Conservation (phyloP, 768 basidiomycete species). For the Fomitopsis serialis region DNA sequence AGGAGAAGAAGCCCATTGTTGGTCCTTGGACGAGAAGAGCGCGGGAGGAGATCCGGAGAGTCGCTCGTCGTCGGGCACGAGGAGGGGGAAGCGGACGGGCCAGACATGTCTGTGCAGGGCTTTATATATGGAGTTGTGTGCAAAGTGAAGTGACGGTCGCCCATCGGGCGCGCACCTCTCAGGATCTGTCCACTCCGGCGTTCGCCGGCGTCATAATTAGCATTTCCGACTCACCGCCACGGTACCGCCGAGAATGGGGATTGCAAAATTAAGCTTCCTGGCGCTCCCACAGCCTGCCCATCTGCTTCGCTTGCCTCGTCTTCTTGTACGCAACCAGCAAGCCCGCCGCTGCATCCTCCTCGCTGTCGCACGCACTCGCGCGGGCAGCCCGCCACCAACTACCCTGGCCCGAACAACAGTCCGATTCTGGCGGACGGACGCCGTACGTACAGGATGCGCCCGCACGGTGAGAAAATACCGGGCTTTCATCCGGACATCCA, state of each 20-base stretch:
- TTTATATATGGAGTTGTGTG: background rate
- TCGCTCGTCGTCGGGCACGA: background rate
- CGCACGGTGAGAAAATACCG: background rate
- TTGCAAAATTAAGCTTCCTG: background rate
- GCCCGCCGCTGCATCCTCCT: background rate
- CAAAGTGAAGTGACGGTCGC: background rate
- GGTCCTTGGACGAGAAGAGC: background rate
- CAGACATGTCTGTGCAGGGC: background rate
- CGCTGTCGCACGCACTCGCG: background rate
- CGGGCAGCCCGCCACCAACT: background rate
- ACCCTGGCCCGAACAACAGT: background rate
- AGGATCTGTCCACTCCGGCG: too few relatives aligned
- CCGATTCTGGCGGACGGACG: background rate
- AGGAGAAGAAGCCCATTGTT: constrained; percentile 11
- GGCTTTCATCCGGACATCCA: background rate
- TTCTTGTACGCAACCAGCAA: background rate
- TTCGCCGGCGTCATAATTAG: too few relatives aligned
- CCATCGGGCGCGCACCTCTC: background rate
- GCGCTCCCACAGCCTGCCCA: background rate
- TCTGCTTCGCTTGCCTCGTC: background rate
- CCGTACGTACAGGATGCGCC: background rate
- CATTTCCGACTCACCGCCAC: background rate
- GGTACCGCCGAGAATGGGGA: background rate
- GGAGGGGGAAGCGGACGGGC: background rate
- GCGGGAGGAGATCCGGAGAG: background rate